These are phyloP conservation scores for Canariomyces notabilis DNA, from an alignment of 2,329 filamentous ascomycete species.

Conservation along the genomic window DNA sequence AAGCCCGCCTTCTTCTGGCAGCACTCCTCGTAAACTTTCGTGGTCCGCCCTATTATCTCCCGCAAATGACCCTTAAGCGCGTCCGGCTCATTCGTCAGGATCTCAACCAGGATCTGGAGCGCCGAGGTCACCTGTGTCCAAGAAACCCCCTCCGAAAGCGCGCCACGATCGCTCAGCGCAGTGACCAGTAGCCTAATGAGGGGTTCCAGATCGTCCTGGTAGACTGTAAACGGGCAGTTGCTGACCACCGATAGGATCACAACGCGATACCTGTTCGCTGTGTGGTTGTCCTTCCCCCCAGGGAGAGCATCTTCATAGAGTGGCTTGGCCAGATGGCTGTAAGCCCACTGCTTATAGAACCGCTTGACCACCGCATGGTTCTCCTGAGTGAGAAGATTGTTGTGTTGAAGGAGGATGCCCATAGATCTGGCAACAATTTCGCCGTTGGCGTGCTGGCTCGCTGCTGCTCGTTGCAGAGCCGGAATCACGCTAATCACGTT, in stretches of 20 bases:
- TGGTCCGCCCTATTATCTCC: constrained; percentile 44
- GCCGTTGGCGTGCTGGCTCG: constrained; percentile 30
- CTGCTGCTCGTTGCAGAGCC: constrained; percentile 30
- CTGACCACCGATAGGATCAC: constrained; percentile 45
- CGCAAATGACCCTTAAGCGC: constrained; percentile 44
- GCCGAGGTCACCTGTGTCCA: constrained; percentile 41
- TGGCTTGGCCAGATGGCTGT: constrained; percentile 42
- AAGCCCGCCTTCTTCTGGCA: constrained; percentile 10
- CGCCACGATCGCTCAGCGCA: constrained; percentile 38
- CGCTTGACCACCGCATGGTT: constrained; percentile 41
- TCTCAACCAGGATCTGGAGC: constrained; percentile 43
- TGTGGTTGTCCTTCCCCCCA: constrained; percentile 19
- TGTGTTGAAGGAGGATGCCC: constrained; percentile 39
- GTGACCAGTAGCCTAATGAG: constrained; percentile 47
- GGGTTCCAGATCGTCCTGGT: constrained; percentile 44
- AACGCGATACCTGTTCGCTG: constrained; percentile 41
- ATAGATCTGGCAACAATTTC: constrained; percentile 39
- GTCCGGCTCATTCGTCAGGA: constrained; percentile 43
- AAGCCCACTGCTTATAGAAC: constrained; percentile 43
- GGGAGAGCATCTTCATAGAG: constrained; percentile 42
- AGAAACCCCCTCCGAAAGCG: constrained; percentile 26
- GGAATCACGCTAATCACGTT: constrained; percentile 30
- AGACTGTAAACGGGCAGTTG: constrained; percentile 46
- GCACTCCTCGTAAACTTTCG: constrained; percentile 32
- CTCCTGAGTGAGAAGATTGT: constrained; percentile 35